These are phyloP conservation scores for Neospermospora avenae DNA, from an alignment of 2,329 filamentous ascomycete genomes.

Conservation along the genomic window DNA sequence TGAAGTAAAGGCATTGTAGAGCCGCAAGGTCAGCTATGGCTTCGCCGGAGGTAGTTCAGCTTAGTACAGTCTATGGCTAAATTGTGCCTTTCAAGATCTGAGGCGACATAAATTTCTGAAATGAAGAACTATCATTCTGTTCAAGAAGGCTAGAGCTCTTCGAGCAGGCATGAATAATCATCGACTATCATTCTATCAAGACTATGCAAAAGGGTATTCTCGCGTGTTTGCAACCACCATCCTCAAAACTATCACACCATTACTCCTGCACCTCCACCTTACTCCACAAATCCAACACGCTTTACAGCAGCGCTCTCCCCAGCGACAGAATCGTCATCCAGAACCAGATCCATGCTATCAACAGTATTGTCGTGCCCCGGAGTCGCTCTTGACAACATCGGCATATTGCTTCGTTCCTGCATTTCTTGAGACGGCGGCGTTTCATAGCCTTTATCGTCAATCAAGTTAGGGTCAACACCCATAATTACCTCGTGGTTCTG, in stretches of 20 bases:
- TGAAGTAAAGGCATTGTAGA: too few relatives aligned
- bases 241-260: not conserved
- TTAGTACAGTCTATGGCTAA: too few relatives aligned
- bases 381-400: conserved; percentile 19
- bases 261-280: not conserved
- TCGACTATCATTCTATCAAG: not conserved
- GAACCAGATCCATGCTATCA: conserved; percentile 33
- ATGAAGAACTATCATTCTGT: too few relatives aligned
- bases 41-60: too few relatives aligned
- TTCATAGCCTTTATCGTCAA: conserved; percentile 1
- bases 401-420: conserved; percentile 29
- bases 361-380: conserved; percentile 14
- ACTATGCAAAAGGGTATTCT: conserved; percentile 3
- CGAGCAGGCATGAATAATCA: not conserved
- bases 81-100: too few relatives aligned
- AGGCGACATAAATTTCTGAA: too few relatives aligned
- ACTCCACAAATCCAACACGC: conserved; percentile 26
- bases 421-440: conserved; percentile 22
- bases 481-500: conserved; percentile 22
- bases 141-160: too few relatives aligned
- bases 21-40: too few relatives aligned
- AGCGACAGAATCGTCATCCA: conserved; percentile 24
- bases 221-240: not conserved
- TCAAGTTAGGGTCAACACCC: conserved; percentile 27
- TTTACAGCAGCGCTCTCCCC: conserved; percentile 29